Conservation (phyloP, 805 yeast genomes). For the Ogataea trehaloabstinens region DNA sequence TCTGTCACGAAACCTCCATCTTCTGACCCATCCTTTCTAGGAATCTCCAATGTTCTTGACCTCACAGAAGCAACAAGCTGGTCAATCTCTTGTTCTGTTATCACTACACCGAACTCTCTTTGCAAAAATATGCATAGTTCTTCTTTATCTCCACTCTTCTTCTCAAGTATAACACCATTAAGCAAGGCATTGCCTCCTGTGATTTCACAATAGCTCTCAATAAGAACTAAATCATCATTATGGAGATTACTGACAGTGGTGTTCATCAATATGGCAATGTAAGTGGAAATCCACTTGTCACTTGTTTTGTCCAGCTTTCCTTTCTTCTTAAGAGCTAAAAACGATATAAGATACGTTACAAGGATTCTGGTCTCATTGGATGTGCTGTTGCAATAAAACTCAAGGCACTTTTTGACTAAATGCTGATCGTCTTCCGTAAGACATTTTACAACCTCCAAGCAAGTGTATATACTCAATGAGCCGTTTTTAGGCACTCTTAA, state of each 20-base stretch:
- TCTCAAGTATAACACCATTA: slow-evolving; percentile 13
- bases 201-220: slow-evolving; percentile 18
- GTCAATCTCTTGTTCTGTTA: slow-evolving; percentile 11
- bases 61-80: slow-evolving; percentile 42
- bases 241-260: slow-evolving; percentile 33
- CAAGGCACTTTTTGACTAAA: slow-evolving; percentile 19
- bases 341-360: slow-evolving; percentile 23
- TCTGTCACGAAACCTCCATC: slow-evolving; percentile 44
- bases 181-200: slow-evolving; percentile 11
- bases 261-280: slow-evolving; percentile 32
- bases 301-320: slow-evolving; percentile 4
- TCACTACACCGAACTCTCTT: slow-evolving; percentile 16
- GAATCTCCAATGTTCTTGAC: slow-evolving; percentile 66
- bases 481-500: slow-evolving; percentile 37
- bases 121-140: slow-evolving; percentile 17
- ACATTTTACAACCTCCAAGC: slow-evolving; percentile 18
- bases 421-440: slow-evolving; percentile 18
- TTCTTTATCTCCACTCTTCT: slow-evolving; percentile 11
- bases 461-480: slow-evolving; percentile 33
- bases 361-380: slow-evolving; percentile 27
- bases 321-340: slow-evolving; percentile 11
- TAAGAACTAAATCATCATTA: slow-evolving; percentile 26
- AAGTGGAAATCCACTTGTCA: slow-evolving; percentile 17
- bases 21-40: slow-evolving; percentile 31
- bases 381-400: slow-evolving; percentile 14